Percentiles rank a stretch among this genome's conserved stretches.
Evolutionary conservation across 1,284 basidiomycete genomes (phyloP).

Genomic region (Rhizoctonia solani): DNA sequence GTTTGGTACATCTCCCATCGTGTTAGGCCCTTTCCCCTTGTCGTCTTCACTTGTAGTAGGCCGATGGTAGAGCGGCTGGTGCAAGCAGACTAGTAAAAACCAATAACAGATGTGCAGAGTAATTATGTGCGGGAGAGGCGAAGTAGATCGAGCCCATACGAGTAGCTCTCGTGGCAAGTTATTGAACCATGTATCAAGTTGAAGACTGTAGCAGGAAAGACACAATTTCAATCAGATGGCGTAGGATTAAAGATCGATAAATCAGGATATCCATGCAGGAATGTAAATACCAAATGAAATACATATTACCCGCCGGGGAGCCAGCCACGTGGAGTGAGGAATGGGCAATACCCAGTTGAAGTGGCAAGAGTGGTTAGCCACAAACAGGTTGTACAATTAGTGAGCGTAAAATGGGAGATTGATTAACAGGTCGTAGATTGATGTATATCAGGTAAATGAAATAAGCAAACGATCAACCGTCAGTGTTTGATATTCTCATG

Average conservation of each 20-base stretch:
- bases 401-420: too few species aligned
- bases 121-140: conserved; percentile 62
- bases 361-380: too few species aligned
- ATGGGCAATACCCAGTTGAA: too few species aligned
- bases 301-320: too few species aligned
- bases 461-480: conserved; percentile 41
- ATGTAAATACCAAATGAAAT: too few species aligned
- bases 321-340: too few species aligned
- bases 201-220: conserved; percentile 49
- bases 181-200: conserved; percentile 64
- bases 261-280: neutral
- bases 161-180: conserved; percentile 53
- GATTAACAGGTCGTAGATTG: too few species aligned
- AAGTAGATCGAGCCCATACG: conserved; percentile 55
- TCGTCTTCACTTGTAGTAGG: conserved; percentile 36
- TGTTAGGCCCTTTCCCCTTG: neutral
- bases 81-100: conserved; percentile 67
- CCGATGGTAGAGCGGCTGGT: conserved; percentile 64
- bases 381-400: too few species aligned
- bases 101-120: conserved; percentile 66
- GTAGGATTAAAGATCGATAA: neutral
- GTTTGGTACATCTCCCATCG: neutral
- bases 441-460: neutral
- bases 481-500: conserved; percentile 61
- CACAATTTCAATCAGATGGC: neutral